Conservation (phyloP, 2,329 filamentous ascomycete genomes). For the Phoma sp. region DNA sequence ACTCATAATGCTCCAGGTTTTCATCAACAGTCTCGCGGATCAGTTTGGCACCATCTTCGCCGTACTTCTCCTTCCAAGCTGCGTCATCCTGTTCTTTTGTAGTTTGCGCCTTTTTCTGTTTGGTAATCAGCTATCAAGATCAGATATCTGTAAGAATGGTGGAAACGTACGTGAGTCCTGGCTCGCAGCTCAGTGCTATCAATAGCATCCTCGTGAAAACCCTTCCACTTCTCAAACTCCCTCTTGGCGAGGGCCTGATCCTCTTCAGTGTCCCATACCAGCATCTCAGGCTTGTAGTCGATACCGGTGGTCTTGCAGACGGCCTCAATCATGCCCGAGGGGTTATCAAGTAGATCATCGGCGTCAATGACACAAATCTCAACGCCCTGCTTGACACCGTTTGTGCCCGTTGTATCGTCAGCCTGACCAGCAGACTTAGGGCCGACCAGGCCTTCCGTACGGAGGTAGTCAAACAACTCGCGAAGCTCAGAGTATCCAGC, state of each 20-base stretch:
- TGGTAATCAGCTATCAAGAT: conserved; percentile 14
- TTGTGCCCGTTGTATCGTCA: conserved; percentile 42
- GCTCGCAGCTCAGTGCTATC: conserved; percentile 78
- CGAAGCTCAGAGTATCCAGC: conserved; percentile 91
- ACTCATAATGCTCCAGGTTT: conserved; percentile 79
- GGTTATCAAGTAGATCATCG: conserved; percentile 90
- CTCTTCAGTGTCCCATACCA: conserved; percentile 81
- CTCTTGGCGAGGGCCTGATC: conserved; percentile 72
- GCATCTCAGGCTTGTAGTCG: conserved; percentile 77
- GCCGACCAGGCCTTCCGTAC: conserved; percentile 72
- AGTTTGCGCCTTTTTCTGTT: conserved; percentile 66
- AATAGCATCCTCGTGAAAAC: conserved; percentile 95
- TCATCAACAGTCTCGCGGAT: conserved; percentile 76
- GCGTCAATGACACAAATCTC: conserved; percentile 90
- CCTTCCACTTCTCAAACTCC: conserved; percentile 95
- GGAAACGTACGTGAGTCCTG: conserved; percentile 64
- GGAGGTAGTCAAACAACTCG: conserved; percentile 84
- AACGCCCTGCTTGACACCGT: conserved; percentile 52
- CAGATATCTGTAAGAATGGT: background rate
- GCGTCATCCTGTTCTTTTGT: conserved; percentile 71
- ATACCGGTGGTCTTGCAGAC: conserved; percentile 86
- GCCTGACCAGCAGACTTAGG: conserved; percentile 64
- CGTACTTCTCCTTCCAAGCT: conserved; percentile 78
- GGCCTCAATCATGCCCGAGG: conserved; percentile 74
- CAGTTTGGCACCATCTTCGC: conserved; percentile 71